Conservation (phyloP, 208 protist genomes). For the Wallacemonas sp. region DNA sequence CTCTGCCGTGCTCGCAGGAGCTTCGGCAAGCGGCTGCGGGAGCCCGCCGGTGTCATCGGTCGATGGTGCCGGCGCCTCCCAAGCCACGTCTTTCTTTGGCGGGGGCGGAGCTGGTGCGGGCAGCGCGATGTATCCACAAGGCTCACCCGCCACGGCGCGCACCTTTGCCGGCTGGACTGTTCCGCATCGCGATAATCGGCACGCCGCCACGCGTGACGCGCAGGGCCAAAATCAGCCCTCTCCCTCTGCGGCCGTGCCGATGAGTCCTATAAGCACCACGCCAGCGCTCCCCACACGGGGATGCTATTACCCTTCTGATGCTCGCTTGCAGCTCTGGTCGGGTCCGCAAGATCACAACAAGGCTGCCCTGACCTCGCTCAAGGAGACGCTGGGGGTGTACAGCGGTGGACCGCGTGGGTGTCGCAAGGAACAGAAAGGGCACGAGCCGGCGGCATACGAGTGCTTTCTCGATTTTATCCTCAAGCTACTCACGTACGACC, state of each 20-base stretch:
- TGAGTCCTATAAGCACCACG: background rate
- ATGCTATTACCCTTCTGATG: constrained; percentile 23
- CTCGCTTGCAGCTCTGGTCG: constrained; percentile 25
- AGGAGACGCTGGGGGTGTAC: constrained; percentile 69
- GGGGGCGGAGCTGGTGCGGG: background rate
- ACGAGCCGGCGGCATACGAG: constrained; percentile 63
- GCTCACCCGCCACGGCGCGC: background rate
- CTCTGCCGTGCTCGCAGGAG: background rate
- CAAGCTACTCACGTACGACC: constrained; percentile 76
- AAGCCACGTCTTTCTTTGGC: constrained; percentile 4
- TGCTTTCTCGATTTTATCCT: constrained; percentile 82
- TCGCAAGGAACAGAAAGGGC: constrained; percentile 65
- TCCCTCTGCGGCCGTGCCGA: background rate
- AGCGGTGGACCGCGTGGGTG: constrained; percentile 81
- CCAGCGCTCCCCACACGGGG: constrained; percentile 1
- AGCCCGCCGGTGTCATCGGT: constrained; percentile 8
- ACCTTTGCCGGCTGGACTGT: background rate
- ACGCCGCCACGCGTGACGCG: background rate
- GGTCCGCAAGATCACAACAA: constrained; percentile 11
- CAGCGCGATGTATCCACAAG: no score
- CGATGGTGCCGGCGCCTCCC: constrained; percentile 2
- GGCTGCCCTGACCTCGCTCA: constrained; percentile 24
- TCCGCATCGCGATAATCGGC: background rate
- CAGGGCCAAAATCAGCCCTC: background rate
- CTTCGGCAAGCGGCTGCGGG: background rate